phyloP scores from a whole-genome alignment of 2,329 filamentous ascomycete species.

The Fusarium brevicatenulatum region DNA sequence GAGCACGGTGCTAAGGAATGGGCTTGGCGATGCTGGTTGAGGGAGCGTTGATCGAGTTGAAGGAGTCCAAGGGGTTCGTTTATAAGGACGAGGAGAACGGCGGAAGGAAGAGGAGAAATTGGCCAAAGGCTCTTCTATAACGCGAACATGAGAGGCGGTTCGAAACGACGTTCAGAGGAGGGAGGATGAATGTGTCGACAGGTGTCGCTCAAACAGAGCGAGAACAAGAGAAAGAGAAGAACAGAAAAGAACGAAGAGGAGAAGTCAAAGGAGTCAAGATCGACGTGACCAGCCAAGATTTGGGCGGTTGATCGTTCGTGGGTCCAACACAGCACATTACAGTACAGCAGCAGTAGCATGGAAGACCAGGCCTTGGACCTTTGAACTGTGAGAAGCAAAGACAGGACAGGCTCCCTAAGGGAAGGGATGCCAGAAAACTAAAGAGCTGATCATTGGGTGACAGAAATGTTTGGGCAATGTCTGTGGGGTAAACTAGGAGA shows the following conservation, averaged over 20 bases:
- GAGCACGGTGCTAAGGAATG: conserved; percentile 22
- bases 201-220: conserved; percentile 37
- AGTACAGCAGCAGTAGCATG: neutral
- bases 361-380: neutral
- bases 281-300: conserved; percentile 35
- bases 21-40: conserved; percentile 25
- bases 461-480: neutral
- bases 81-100: conserved; percentile 21
- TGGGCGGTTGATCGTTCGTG: conserved; percentile 38
- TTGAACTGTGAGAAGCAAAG: neutral
- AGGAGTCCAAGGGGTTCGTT: conserved; percentile 16
- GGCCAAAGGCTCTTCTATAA: conserved; percentile 50
- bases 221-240: conserved; percentile 11
- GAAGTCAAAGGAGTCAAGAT: conserved; percentile 37
- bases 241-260: conserved; percentile 22
- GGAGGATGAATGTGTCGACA: conserved; percentile 6
- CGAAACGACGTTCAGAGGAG: neutral
- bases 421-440: neutral
- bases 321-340: conserved; percentile 18
- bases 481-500: no score
- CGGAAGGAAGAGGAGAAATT: conserved; percentile 31
- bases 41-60: conserved; percentile 28
- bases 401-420: neutral
- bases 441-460: neutral
- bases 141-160: conserved; percentile 47